Conservation (phyloP, 805 yeast species). For the Komagataella kurtzmanii region DNA sequence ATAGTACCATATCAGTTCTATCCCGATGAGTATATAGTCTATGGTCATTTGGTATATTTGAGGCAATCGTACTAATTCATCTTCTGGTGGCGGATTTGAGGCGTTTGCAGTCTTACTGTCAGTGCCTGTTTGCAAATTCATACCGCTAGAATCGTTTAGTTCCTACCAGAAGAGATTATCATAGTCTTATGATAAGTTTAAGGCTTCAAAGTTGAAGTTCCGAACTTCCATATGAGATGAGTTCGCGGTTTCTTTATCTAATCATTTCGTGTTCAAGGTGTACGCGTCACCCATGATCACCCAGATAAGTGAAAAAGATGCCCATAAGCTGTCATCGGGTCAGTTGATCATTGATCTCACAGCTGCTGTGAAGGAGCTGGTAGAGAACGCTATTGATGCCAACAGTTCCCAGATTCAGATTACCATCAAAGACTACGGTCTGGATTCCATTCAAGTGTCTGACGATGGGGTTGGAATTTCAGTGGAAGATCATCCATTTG, state of each 20-base stretch:
- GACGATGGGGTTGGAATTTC: conserved; percentile 63
- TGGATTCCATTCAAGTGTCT: conserved; percentile 50
- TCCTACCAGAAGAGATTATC: neutral
- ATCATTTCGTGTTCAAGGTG: neutral
- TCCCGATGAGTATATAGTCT: conserved; percentile 35
- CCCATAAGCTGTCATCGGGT: conserved; percentile 76
- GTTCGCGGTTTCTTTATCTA: neutral
- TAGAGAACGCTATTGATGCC: conserved; percentile 85
- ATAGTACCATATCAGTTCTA: conserved; percentile 41
- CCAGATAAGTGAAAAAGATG: conserved; percentile 32
- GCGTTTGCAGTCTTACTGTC: neutral
- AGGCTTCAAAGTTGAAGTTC: neutral
- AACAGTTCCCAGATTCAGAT: conserved; percentile 55
- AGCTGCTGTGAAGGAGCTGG: conserved; percentile 70
- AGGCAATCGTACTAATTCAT: neutral
- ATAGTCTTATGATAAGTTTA: neutral
- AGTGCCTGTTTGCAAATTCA: neutral
- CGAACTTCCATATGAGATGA: neutral
- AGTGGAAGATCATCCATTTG: conserved; percentile 30
- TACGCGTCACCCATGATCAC: neutral
- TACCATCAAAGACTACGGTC: conserved; percentile 55
- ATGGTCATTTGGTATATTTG: conserved; percentile 20
- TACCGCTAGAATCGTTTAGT: neutral
- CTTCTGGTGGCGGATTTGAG: neutral
- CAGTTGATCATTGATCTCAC: conserved; percentile 79